Conservation (phyloP, 1,139 yeast species). For the Lizanozyma gosingica region DNA sequence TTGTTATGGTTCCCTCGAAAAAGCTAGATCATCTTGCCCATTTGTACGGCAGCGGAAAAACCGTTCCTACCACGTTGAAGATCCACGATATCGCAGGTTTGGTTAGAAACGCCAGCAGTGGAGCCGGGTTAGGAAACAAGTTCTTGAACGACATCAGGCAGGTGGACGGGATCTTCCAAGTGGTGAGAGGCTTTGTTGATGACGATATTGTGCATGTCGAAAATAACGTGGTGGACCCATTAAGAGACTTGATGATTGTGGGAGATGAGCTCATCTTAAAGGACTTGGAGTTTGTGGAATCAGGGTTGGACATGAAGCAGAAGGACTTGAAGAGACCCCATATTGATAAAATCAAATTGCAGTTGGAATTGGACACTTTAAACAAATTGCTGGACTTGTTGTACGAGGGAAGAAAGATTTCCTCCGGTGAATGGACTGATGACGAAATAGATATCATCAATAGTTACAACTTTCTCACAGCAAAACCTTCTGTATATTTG, state of each 20-base stretch:
- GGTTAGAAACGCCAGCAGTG: conserved; percentile 94
- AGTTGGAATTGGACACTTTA: conserved; percentile 35
- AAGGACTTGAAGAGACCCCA: conserved; percentile 36
- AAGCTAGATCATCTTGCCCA: conserved; percentile 71
- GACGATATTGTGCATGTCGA: conserved; percentile 70
- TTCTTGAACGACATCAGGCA: conserved; percentile 97
- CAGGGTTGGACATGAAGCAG: conserved; percentile 37
- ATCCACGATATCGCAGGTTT: conserved; percentile 97
- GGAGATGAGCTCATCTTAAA: conserved; percentile 66
- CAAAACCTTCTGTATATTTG: conserved; percentile 59
- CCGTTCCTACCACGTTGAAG: conserved; percentile 90
- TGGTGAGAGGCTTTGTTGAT: conserved; percentile 94
- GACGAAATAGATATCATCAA: conserved; percentile 53
- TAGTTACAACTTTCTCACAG: conserved; percentile 52
- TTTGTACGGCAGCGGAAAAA: conserved; percentile 73
- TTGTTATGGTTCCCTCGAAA: conserved; percentile 91
- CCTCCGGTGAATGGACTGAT: conserved; percentile 38
- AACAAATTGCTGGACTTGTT: conserved; percentile 39
- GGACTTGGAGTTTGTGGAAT: conserved; percentile 60
- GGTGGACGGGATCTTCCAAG: conserved; percentile 96
- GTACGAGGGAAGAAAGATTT: conserved; percentile 51
- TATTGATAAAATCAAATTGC: conserved; percentile 10
- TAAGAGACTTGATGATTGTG: conserved; percentile 58
- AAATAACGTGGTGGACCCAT: conserved; percentile 51
- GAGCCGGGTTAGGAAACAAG: conserved; percentile 98